Evolutionary conservation across 495 filamentous ascomycete species (phyloP), one percentile per base, ranked within the genome.

Genomic region (Aspergillus leporis): DNA sequence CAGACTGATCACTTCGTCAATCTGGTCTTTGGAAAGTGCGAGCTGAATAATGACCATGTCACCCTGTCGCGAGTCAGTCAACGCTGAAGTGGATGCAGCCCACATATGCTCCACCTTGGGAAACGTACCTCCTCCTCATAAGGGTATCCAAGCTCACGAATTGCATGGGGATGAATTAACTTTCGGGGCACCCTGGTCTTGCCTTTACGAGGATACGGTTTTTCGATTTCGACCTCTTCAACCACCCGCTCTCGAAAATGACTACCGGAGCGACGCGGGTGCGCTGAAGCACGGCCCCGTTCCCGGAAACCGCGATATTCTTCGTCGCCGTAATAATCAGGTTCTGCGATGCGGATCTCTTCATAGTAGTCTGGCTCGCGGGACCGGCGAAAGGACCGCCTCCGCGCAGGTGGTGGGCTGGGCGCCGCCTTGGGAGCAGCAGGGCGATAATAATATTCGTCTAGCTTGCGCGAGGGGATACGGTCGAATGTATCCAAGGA

Each of bases 1-100:
- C 41, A 91, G 75, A 60, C 83, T 87, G 61, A 97, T 88, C 55
- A 96, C 77, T 62, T 93, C 88, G 66, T 96, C 92, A 64, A 97
- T 97, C 61, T 95, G 90, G 28, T 91, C 85, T 59, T 94, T 93
- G 13, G 88, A 90, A 22, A 97, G 80, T 3, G 92, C 92, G 61
- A 87, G 85, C 64, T 86, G 84, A 18, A 97, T 87, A 58, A 96
- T 81, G 66, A 93, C 83, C 51, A 84, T 84, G 50, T 89, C 86
- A 40, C 87, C 90, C 90, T 95, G 49, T 9, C 19, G 9, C 7
- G 34, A n/a, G 38, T 53, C 46, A 45, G 56, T 52, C 48, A 52
- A 47, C 13, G 6, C 52, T 9, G 7, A 25, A 51, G 21, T 47
- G 21, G 43, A 47, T 23, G 13, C 3, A 47, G 4, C 9, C 43